Percentiles rank a stretch among this genome's conserved stretches.
These are phyloP conservation scores for Aspergillus persii DNA, from an alignment of 2,329 filamentous ascomycete species.

Conservation along the genomic window DNA sequence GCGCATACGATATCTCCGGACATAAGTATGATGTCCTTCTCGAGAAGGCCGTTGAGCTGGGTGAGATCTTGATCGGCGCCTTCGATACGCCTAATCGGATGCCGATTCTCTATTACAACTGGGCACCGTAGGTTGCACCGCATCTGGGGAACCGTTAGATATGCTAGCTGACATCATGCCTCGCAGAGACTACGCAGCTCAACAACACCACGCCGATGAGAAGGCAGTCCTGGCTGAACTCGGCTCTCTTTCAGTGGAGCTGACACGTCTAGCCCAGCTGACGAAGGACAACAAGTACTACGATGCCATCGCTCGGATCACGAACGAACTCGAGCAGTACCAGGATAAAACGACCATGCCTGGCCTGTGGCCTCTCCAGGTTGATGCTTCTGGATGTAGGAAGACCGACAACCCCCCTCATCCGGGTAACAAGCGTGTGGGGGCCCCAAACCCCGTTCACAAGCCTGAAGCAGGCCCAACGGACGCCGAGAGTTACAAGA, in stretches of 20 bases:
- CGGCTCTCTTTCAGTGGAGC: constrained; percentile 80
- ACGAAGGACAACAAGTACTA: constrained; percentile 82
- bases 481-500: constrained; percentile 24
- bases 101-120: constrained; percentile 78
- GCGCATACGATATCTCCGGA: constrained; percentile 82
- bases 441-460: constrained; percentile 1
- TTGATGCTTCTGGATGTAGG: constrained; percentile 80
- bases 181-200: constrained; percentile 52
- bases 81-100: constrained; percentile 95
- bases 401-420: constrained; percentile 23
- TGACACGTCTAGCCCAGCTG: constrained; percentile 82
- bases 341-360: constrained; percentile 69
- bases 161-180: constrained; percentile 1
- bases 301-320: constrained; percentile 83
- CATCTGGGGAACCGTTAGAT: not conserved
- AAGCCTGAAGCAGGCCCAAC: constrained; percentile 17
- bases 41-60: constrained; percentile 75
- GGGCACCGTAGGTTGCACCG: constrained; percentile 58
- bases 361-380: constrained; percentile 74
- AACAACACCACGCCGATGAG: constrained; percentile 61
- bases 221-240: constrained; percentile 65
- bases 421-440: not conserved
- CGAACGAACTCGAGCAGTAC: constrained; percentile 71
- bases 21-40: constrained; percentile 67
- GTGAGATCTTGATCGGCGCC: constrained; percentile 73